Evolutionary conservation across 2,329 filamentous ascomycete species (phyloP), one percentile per base, ranked within the genome.

Genomic region (Juglanconis sp.): DNA sequence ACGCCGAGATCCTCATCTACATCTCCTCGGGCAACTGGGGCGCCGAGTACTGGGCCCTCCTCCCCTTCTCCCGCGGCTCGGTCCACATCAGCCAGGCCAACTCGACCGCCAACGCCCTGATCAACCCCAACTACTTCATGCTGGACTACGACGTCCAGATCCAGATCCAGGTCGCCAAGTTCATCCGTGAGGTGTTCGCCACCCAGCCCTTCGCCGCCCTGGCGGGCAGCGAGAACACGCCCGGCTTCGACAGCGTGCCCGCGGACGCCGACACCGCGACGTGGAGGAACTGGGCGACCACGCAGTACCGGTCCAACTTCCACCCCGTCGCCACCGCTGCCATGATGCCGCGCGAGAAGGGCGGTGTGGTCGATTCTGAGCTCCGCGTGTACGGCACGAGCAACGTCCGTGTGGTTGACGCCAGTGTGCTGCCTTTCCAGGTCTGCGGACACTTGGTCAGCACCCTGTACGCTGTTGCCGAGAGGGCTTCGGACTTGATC

Each of bases 391-490:
- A 77, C 63, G 77, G 77, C 3, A 74, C 72, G 8, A 65, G 66
- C 34, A 77, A 77, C 58, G 67, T 79, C 36, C 70, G 77, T n/a
- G 69, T 79, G 31, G 75, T 77, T 4, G 77, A 79, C 62, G 71
- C 74, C 3, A 74, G 73, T n/a, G 70, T 79, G 35, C 71, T 78
- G 13, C 77, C 77, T 3, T 63, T 77, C 36, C 63, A 63, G 38
- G 61, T 49, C 65, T 77, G 75, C 60, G 64, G 71, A 74, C 11
- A 79, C 76, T 44, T 63, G 47, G 76, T 80, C 62, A 78, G 77
- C 60, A 72, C 74, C 1, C 75, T 81, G 4, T 82, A 81, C 62
- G 79, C 77, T 72, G 67, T 80, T 53, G 78, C 70, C 15, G 80
- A 82, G 66, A 80, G 75, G 66, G 65, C 63, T 4, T 48, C 71